A percentile compares a stretch with the other conserved stretches of the same genome.
Evolutionary conservation across 352 stramenopile genomes (phyloP).

Genomic region (Phytophthora kernoviae): DNA sequence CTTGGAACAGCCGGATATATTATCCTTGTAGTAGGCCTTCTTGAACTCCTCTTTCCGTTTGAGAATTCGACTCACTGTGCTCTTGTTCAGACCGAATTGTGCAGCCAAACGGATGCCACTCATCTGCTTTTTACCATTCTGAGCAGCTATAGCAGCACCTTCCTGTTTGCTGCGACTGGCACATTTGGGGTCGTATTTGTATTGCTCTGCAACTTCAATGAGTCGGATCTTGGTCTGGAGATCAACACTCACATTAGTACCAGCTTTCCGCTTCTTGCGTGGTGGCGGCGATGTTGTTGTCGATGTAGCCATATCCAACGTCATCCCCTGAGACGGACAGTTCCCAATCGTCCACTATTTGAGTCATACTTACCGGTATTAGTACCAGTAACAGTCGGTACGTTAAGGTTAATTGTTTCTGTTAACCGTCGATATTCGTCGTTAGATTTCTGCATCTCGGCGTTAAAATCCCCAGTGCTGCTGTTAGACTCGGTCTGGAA

Average conservation of each 20-base stretch:
- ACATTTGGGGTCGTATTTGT: conserved; percentile 79
- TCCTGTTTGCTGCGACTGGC: conserved; percentile 45
- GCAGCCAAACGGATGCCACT: conserved; percentile 75
- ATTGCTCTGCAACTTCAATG: conserved; percentile 82
- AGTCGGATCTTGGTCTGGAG: conserved; percentile 86
- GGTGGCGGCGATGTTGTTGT: conserved; percentile 1
- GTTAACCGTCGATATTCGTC: conserved; percentile 52
- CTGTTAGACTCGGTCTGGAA: conserved; percentile 39
- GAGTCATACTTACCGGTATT: conserved; percentile 4
- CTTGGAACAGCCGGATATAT: conserved; percentile 81
- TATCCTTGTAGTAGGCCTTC: conserved; percentile 88
- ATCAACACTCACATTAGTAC: conserved; percentile 74
- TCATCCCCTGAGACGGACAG: conserved; percentile 12
- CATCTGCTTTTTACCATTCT: conserved; percentile 51
- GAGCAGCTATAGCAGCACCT: background rate
- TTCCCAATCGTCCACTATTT: conserved; percentile 2
- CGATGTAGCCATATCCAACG: background rate
- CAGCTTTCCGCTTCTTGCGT: conserved; percentile 61
- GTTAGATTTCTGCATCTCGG: conserved; percentile 52
- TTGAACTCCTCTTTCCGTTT: conserved; percentile 90
- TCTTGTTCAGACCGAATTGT: conserved; percentile 84
- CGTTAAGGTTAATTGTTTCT: conserved; percentile 35
- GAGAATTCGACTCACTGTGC: conserved; percentile 82
- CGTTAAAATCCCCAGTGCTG: conserved; percentile 37
- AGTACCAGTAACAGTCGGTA: conserved; percentile 13